phyloP scores from a whole-genome alignment of 163 green algal species.

The Chlamydomonas reinhardtii region DNA sequence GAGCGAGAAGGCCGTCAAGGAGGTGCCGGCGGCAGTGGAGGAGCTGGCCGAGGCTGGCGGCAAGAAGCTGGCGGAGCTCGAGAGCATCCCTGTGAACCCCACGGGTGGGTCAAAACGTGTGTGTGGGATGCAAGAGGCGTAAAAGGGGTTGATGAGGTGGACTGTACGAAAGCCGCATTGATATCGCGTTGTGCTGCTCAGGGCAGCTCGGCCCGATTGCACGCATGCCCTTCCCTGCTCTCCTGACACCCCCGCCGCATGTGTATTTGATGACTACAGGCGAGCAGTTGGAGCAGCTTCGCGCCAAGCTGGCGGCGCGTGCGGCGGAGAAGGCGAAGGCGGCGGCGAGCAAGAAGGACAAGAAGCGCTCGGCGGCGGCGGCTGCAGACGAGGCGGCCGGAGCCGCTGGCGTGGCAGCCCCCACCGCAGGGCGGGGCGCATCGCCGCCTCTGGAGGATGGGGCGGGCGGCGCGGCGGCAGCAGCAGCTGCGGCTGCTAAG shows the following conservation, averaged over 20 bases:
- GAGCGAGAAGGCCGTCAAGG: constrained; percentile 91
- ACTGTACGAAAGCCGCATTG: too few species aligned
- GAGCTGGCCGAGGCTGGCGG: constrained; percentile 74
- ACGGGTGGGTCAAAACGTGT: constrained; percentile 63
- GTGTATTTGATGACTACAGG: background rate
- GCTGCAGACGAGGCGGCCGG: constrained; percentile 5
- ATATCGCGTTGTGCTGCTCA: too few species aligned
- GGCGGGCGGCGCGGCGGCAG: constrained; percentile 23
- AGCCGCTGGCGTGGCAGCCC: background rate
- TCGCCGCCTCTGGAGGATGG: constrained; percentile 1
- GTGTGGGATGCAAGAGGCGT: too few species aligned
- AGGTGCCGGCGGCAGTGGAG: constrained; percentile 78
- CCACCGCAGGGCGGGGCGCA: background rate
- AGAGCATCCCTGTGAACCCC: constrained; percentile 86
- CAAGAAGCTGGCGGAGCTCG: constrained; percentile 61
- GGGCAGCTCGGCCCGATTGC: too few species aligned
- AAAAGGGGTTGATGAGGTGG: too few species aligned
- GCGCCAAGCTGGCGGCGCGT: constrained; percentile 59
- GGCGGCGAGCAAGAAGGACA: constrained; percentile 57
- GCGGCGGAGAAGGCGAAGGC: constrained; percentile 59
- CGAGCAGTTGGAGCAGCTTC: constrained; percentile 65
- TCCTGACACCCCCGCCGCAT: too few species aligned
- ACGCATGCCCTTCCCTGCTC: too few species aligned
- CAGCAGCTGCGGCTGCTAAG: constrained; percentile 72
- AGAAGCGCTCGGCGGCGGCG: constrained; percentile 27